Conservation (phyloP, 2,329 filamentous ascomycete species). For the Daldinia sp. region DNA sequence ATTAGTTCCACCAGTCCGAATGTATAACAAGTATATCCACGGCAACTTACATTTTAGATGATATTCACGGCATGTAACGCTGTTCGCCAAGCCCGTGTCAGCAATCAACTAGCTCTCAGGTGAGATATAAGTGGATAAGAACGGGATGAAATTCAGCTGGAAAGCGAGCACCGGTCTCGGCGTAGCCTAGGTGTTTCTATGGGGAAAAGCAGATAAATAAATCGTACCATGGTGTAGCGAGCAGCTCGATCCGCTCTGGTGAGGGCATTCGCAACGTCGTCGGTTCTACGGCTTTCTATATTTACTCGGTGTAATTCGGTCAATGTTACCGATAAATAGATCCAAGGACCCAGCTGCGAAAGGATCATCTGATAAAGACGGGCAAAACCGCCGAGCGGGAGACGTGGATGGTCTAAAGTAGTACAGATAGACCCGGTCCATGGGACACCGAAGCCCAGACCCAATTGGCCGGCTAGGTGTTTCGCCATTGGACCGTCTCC, state of each 20-base stretch:
- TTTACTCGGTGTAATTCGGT: slow-evolving; percentile 26
- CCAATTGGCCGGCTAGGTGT: slow-evolving; percentile 24
- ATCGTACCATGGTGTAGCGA: slow-evolving; percentile 53
- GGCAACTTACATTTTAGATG: slow-evolving; percentile 59
- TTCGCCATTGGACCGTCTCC: slow-evolving; percentile 23
- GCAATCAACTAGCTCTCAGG: slow-evolving; percentile 25
- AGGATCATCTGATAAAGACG: slow-evolving; percentile 45
- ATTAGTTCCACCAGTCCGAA: slow-evolving; percentile 33
- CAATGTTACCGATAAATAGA: slow-evolving; percentile 30
- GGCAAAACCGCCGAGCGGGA: slow-evolving; percentile 50
- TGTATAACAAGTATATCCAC: background rate
- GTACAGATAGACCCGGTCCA: slow-evolving; percentile 25
- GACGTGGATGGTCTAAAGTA: slow-evolving; percentile 36
- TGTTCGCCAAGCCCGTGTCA: slow-evolving; percentile 42
- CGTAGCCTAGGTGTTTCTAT: background rate
- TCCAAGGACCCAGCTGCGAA: slow-evolving; percentile 32
- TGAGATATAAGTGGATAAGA: slow-evolving; percentile 12
- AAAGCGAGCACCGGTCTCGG: slow-evolving; percentile 1
- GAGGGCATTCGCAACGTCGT: slow-evolving; percentile 52
- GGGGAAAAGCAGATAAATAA: background rate
- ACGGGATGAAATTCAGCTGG: background rate
- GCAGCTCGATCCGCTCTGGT: slow-evolving; percentile 48
- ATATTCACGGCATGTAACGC: slow-evolving; percentile 61
- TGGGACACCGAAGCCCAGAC: slow-evolving; percentile 26
- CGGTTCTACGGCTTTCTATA: slow-evolving; percentile 19